Evolutionary conservation across 768 basidiomycete genomes (phyloP).

Genomic region (Leccinum pellstonianum): DNA sequence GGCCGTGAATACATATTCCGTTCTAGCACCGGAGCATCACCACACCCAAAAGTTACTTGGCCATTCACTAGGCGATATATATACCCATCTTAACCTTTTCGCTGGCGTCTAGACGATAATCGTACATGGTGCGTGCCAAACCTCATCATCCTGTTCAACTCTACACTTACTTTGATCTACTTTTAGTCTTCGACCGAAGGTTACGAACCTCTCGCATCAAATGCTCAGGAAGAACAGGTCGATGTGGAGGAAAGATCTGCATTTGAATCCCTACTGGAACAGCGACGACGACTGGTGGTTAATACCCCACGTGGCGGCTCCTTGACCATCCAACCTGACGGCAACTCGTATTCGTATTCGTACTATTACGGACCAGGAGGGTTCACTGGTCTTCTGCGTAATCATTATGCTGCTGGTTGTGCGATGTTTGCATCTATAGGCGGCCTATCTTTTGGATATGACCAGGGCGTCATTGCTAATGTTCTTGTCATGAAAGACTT

Average conservation of each 20-base stretch:
- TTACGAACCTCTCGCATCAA: conserved; percentile 20
- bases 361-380: conserved; percentile 78
- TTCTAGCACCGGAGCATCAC: not conserved
- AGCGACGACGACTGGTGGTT: conserved; percentile 18
- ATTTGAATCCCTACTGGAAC: conserved; percentile 20
- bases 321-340: conserved; percentile 21
- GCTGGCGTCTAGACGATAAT: not conserved
- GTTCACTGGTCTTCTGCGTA: conserved; percentile 58
- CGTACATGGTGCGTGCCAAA: conserved; percentile 15
- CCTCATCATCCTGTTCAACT: not conserved
- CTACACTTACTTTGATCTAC: not conserved
- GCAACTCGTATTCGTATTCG: conserved; percentile 52
- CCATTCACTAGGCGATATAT: not conserved
- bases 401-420: conserved; percentile 63
- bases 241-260: conserved; percentile 13
- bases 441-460: conserved; percentile 78
- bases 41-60: not conserved
- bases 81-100: not conserved
- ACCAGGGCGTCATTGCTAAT: conserved; percentile 85
- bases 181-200: conserved; percentile 6
- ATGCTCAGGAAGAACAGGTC: conserved; percentile 9
- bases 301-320: conserved; percentile 29
- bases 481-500: conserved; percentile 84
- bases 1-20: not conserved
- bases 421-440: conserved; percentile 77